Evolutionary conservation across 257 asterid genomes (phyloP).

Genomic region (Gentiana macrophylla): DNA sequence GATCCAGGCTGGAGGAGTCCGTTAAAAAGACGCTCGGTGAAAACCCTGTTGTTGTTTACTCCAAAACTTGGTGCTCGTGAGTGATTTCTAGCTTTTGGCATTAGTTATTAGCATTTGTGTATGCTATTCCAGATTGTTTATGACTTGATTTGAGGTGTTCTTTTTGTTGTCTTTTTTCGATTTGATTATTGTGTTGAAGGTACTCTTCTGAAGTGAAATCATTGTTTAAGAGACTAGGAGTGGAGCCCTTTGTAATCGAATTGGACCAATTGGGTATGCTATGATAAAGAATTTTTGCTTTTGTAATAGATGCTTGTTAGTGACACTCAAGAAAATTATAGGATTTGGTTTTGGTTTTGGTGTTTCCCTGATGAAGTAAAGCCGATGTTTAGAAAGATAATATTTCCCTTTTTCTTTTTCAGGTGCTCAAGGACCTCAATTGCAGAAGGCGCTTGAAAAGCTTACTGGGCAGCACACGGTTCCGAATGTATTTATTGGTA

Average conservation of each 20-base stretch:
- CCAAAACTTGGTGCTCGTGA: slow-evolving; percentile 93
- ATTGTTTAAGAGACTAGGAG: slow-evolving; percentile 70
- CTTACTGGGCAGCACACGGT: slow-evolving; percentile 89
- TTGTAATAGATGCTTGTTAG: no score
- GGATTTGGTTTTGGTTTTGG: background rate
- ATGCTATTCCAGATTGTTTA: background rate
- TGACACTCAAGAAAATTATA: background rate
- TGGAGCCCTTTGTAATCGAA: slow-evolving; percentile 72
- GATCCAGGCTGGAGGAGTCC: slow-evolving; percentile 46
- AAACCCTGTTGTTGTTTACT: slow-evolving; percentile 81
- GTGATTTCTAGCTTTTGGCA: slow-evolving; percentile 14
- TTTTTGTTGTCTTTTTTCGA: slow-evolving; percentile 1
- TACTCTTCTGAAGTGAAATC: slow-evolving; percentile 76
- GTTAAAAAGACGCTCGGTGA: slow-evolving; percentile 48
- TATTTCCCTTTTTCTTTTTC: slow-evolving; percentile 12
- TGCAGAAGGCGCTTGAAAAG: slow-evolving; percentile 67
- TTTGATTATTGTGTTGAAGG: slow-evolving; percentile 22
- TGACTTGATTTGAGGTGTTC: background rate
- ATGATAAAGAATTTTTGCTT: background rate
- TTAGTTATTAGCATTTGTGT: background rate
- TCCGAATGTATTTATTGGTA: slow-evolving; percentile 94
- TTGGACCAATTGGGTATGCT: slow-evolving; percentile 68
- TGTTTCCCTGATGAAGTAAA: background rate
- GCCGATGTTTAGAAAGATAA: no score
- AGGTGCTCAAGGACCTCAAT: slow-evolving; percentile 77